Conservation (phyloP, 2,329 filamentous ascomycete species). For the Phoma sp. region DNA sequence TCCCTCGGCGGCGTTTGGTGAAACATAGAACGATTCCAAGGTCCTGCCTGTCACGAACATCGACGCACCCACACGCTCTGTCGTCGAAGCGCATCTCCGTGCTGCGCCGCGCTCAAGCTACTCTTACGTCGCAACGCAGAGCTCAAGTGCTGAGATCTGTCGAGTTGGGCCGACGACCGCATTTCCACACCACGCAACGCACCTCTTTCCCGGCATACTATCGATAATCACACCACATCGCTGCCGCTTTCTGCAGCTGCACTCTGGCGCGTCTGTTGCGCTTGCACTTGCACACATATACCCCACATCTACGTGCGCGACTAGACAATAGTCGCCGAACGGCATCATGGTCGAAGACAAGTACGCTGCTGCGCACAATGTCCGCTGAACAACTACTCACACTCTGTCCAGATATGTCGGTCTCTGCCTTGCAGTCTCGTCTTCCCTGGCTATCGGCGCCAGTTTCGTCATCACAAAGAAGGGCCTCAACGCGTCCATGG, state of each 20-base stretch:
- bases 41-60: constrained; percentile 6
- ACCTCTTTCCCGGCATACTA: not conserved
- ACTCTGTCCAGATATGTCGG: constrained; percentile 47
- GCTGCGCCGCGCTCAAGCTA: not conserved
- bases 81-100: constrained; percentile 1
- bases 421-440: constrained; percentile 48
- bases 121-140: constrained; percentile 12
- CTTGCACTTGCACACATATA: not conserved
- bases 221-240: constrained; percentile 14
- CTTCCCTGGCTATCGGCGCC: constrained; percentile 54
- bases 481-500: constrained; percentile 88
- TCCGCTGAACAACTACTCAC: constrained; percentile 25
- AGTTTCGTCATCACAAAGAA: constrained; percentile 99
- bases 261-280: constrained; percentile 1
- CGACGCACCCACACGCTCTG: constrained; percentile 1
- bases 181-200: not conserved
- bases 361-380: constrained; percentile 34
- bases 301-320: constrained; percentile 2
- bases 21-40: constrained; percentile 19
- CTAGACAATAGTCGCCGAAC: constrained; percentile 16
- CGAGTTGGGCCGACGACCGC: not conserved
- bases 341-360: constrained; percentile 49
- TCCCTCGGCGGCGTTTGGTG: constrained; percentile 13
- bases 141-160: constrained; percentile 19
- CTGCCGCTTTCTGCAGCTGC: not conserved